Evolutionary conservation across 768 basidiomycete species (phyloP).

Genomic region (Sporobolomyces roseus): DNA sequence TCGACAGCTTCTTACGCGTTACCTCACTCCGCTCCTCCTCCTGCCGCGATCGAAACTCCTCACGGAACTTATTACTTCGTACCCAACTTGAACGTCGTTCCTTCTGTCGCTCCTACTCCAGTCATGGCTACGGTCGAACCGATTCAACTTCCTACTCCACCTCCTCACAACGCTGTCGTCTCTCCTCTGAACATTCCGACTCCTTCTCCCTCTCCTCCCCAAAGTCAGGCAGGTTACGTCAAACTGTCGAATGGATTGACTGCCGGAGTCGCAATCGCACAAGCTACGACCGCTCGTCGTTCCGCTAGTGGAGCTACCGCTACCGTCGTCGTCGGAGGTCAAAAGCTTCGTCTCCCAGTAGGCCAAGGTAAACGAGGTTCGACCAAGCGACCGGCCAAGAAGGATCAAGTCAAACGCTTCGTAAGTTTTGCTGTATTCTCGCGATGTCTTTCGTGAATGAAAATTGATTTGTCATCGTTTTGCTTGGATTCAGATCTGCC

Average conservation of each 20-base stretch:
- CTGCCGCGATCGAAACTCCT: slow-evolving; percentile 34
- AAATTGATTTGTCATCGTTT: not conserved
- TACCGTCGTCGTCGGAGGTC: slow-evolving; percentile 6
- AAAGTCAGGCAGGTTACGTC: not conserved
- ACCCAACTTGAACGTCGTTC: slow-evolving; percentile 5
- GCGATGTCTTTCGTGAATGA: not conserved
- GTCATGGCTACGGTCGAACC: too few species aligned
- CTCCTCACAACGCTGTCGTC: not conserved
- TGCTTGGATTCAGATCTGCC: slow-evolving; percentile 36
- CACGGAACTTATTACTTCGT: slow-evolving; percentile 38
- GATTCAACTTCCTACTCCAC: slow-evolving; percentile 16
- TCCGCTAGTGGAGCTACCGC: slow-evolving; percentile 1
- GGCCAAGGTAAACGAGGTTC: slow-evolving; percentile 33
- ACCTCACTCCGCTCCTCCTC: slow-evolving; percentile 8
- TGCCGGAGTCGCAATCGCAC: slow-evolving; percentile 13
- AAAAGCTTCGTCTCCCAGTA: slow-evolving; percentile 36
- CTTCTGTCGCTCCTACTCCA: not conserved
- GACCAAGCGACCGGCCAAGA: slow-evolving; percentile 35
- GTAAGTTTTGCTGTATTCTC: not conserved
- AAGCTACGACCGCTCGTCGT: not conserved
- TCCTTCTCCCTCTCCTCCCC: not conserved
- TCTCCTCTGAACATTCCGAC: not conserved
- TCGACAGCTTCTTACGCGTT: slow-evolving; percentile 4
- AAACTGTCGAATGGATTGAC: slow-evolving; percentile 13
- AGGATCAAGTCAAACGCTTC: slow-evolving; percentile 31